phyloP scores from a whole-genome alignment of 805 yeast species.

The Yamadazyma nakazawae region DNA sequence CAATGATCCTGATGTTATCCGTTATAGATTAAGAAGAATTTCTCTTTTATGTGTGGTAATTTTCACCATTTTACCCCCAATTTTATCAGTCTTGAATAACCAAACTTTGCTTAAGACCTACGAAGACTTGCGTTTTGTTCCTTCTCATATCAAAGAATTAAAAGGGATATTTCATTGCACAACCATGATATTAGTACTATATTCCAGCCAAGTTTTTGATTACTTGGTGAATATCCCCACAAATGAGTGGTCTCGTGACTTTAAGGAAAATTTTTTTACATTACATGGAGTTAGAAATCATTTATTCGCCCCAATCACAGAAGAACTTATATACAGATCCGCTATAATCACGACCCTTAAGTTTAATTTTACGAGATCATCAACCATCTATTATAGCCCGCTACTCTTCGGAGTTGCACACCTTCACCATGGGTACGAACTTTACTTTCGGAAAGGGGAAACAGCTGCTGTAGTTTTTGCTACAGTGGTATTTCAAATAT shows the following conservation, averaged over 20 bases:
- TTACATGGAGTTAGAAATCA: conserved; percentile 52
- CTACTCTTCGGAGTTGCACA: conserved; percentile 75
- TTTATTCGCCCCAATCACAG: conserved; percentile 72
- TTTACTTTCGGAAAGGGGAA: conserved; percentile 13
- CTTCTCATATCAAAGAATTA: neutral
- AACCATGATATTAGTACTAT: conserved; percentile 32
- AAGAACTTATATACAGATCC: conserved; percentile 68
- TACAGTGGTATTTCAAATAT: conserved; percentile 45
- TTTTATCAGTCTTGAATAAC: neutral
- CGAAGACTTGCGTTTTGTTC: neutral
- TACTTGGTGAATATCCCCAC: conserved; percentile 14
- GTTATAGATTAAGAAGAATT: conserved; percentile 38
- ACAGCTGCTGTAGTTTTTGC: neutral
- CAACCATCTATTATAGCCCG: conserved; percentile 47
- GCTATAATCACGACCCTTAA: conserved; percentile 28
- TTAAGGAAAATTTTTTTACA: conserved; percentile 18
- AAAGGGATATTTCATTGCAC: neutral
- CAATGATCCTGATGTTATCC: conserved; percentile 43
- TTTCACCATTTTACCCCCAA: neutral
- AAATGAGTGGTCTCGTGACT: conserved; percentile 1
- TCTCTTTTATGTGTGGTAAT: conserved; percentile 22
- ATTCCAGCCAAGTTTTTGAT: conserved; percentile 48
- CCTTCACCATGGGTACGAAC: conserved; percentile 64
- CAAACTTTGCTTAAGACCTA: neutral
- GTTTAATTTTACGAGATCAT: conserved; percentile 7